Base-by-base conservation (phyloP, 1,139 yeast species). In the Blastobotrys petasosporus region DNA sequence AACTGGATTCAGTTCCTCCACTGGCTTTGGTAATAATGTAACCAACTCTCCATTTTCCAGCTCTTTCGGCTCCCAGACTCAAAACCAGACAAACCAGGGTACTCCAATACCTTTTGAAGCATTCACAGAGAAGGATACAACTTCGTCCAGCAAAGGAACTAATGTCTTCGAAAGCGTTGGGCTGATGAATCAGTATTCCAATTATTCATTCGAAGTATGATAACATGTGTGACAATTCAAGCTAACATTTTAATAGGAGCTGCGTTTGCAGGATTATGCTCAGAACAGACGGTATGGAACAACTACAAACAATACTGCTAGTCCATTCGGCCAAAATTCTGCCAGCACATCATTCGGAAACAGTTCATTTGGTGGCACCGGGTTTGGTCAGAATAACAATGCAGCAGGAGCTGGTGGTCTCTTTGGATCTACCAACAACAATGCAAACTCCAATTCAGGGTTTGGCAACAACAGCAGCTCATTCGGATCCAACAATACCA, bases 161-260 rank as follows among this genome's bases (percentile, higher is more conserved):
- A 56, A 75, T 1, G 77, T 78, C 31, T 92, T 75, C 65, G 88
- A 90, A 62, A 81, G 80, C 57, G 81, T 94, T 52, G 72, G 85
- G 16, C 77, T 86, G 37, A 90, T 92, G 97, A 95, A 95, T 11
- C 95, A 87, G 60, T 92, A 92, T 63, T 74, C 76, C 55, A 80
- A 80, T 58, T 85, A 68, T 58, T 85, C 95, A 0, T 77, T 82
- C 59, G 97, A 90, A 64, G 46, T 43, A 34, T 33, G 46, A 31
- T 31, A 4, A 4, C 15, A 4, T 13, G 33, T 31, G 8, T 31
- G 11, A 6, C 28, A n/a, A 15, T 15, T 29, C n/a, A 32, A 7
- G 32, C 45, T 42, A 36, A 42, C 45, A 7, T 5, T 23, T 20
- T 36, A 34, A 5, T 38, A 43, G 45, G 98, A 92, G 64, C 75